Percentiles rank a stretch among this genome's conserved stretches.
Evolutionary conservation across 805 yeast genomes (phyloP).

Genomic region (Wickerhamiella galacta): DNA sequence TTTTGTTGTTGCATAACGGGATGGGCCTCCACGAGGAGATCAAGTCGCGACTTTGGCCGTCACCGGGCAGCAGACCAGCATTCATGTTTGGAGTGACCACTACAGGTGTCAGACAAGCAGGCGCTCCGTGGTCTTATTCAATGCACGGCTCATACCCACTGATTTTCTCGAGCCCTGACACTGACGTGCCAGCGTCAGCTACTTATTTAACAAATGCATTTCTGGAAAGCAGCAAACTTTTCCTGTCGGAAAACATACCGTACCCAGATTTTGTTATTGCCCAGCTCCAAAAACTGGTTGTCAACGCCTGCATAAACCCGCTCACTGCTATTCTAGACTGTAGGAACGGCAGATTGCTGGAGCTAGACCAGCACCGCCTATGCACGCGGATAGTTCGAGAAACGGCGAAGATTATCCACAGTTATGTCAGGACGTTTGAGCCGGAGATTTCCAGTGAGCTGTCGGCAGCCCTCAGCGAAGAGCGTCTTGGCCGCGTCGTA

Average conservation of each 20-base stretch:
- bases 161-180: neutral
- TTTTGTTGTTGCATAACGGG: slow-evolving; percentile 71
- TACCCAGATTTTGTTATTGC: slow-evolving; percentile 11
- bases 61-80: slow-evolving; percentile 32
- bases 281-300: slow-evolving; percentile 60
- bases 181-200: neutral
- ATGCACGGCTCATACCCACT: neutral
- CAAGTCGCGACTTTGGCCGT: slow-evolving; percentile 35
- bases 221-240: neutral
- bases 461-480: slow-evolving; percentile 7
- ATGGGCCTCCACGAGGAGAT: slow-evolving; percentile 52
- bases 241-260: neutral
- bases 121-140: neutral
- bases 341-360: slow-evolving; percentile 54
- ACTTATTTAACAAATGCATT: neutral
- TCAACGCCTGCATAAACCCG: slow-evolving; percentile 75
- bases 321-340: slow-evolving; percentile 65
- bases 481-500: slow-evolving; percentile 24
- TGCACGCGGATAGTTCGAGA: slow-evolving; percentile 31
- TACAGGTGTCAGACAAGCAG: neutral
- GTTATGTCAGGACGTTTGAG: neutral
- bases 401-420: slow-evolving; percentile 23
- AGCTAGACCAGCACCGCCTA: slow-evolving; percentile 23
- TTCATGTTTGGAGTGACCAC: slow-evolving; percentile 35
- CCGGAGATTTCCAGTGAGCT: neutral